Evolutionary conservation across 805 yeast genomes (phyloP).

Genomic region (Saccharomycopsis sp.): DNA sequence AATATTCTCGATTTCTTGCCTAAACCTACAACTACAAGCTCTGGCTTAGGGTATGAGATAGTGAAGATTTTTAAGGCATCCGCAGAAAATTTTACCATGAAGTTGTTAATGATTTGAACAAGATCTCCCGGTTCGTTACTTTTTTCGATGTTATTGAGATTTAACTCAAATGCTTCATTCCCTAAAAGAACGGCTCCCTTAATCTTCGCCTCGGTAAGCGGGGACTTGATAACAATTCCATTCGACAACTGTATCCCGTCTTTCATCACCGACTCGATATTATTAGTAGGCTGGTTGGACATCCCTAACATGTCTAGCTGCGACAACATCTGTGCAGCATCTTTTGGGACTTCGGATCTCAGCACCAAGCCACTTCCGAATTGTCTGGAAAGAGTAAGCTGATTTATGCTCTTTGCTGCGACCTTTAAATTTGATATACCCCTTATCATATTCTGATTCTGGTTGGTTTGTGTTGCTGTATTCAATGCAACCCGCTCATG

Average conservation of each 20-base stretch:
- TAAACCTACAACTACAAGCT: slow-evolving; percentile 62
- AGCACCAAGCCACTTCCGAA: not conserved
- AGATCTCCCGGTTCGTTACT: slow-evolving; percentile 18
- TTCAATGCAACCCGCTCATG: no score
- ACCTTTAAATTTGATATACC: no score
- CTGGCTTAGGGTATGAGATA: slow-evolving; percentile 69
- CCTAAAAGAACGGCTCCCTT: slow-evolving; percentile 45
- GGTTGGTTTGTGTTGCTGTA: no score
- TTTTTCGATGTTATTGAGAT: slow-evolving; percentile 31
- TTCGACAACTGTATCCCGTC: slow-evolving; percentile 58
- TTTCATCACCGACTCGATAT: slow-evolving; percentile 42
- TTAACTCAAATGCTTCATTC: slow-evolving; percentile 57
- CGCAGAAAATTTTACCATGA: slow-evolving; percentile 47
- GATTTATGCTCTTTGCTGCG: not conserved
- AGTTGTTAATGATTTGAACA: slow-evolving; percentile 39
- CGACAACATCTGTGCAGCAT: slow-evolving; percentile 26
- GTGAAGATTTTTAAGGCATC: slow-evolving; percentile 43
- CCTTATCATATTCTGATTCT: no score
- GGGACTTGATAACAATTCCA: slow-evolving; percentile 41
- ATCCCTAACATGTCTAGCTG: slow-evolving; percentile 41
- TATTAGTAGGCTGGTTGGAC: slow-evolving; percentile 40
- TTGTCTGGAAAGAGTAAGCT: not conserved
- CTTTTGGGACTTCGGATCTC: slow-evolving; percentile 8
- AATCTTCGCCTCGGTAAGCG: slow-evolving; percentile 32
- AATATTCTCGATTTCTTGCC: slow-evolving; percentile 61